A percentile compares a stretch with the other conserved stretches of the same genome.
These are phyloP conservation scores for Globisporangium okanoganense DNA, from an alignment of 352 stramenopile genomes.

Conservation along the genomic window DNA sequence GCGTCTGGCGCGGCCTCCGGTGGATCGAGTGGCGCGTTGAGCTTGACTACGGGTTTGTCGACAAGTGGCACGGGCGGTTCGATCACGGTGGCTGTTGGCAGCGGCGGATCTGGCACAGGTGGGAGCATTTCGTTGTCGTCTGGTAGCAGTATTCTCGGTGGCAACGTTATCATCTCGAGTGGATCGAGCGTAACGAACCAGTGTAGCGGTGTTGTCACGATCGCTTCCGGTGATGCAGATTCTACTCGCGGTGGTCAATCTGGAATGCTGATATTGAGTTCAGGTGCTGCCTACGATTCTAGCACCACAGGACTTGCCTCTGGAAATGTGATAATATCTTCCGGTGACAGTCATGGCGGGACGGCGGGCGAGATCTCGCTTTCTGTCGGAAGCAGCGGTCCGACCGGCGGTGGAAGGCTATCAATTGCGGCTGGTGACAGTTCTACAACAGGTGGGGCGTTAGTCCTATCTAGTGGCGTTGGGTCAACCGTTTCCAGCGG, in stretches of 20 bases:
- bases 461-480: slow-evolving; percentile 22
- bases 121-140: slow-evolving; percentile 22
- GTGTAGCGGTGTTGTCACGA: background rate
- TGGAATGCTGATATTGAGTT: slow-evolving; percentile 2
- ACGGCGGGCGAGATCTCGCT: slow-evolving; percentile 16
- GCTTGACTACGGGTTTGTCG: slow-evolving; percentile 21
- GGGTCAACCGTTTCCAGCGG: slow-evolving; percentile 21
- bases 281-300: slow-evolving; percentile 7
- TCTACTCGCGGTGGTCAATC: background rate
- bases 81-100: slow-evolving; percentile 26
- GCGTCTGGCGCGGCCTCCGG: slow-evolving; percentile 12
- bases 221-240: slow-evolving; percentile 2
- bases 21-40: slow-evolving; percentile 24
- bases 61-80: slow-evolving; percentile 24
- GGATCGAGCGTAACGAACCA: background rate
- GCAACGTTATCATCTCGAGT: background rate
- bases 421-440: slow-evolving; percentile 11
- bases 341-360: slow-evolving; percentile 12
- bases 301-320: slow-evolving; percentile 11
- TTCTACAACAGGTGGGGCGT: slow-evolving; percentile 10
- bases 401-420: slow-evolving; percentile 10
- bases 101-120: slow-evolving; percentile 15
- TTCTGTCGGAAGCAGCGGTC: slow-evolving; percentile 15
- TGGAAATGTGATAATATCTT: slow-evolving; percentile 1
- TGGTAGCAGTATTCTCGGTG: slow-evolving; percentile 6